Conservation (phyloP, 2,329 filamentous ascomycete species). For the Ceratocystis variospora region DNA sequence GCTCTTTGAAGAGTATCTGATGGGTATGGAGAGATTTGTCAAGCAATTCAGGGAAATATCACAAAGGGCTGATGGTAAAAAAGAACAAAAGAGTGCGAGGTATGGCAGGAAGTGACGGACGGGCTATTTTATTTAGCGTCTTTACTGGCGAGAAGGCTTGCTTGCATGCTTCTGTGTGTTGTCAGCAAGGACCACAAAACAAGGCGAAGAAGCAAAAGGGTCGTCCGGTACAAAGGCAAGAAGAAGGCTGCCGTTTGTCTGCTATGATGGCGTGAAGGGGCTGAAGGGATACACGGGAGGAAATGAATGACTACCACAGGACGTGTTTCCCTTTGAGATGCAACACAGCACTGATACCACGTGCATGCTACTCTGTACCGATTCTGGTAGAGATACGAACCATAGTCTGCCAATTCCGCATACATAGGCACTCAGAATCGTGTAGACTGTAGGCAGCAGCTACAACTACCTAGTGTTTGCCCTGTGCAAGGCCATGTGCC, state of each 20-base stretch:
- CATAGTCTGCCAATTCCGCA: neutral
- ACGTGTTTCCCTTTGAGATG: neutral
- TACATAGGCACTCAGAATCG: too few species aligned
- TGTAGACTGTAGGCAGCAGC: neutral
- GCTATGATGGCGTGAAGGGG: neutral
- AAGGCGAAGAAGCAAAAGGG: neutral
- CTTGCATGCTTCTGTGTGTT: neutral
- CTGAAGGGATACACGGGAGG: neutral
- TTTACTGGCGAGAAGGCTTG: neutral
- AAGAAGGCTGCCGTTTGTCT: neutral
- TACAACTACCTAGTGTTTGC: neutral
- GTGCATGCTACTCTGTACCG: neutral
- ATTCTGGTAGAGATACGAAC: neutral
- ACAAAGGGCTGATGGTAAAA: neutral
- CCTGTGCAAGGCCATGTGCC: neutral
- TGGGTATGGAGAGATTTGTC: neutral
- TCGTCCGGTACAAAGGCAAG: neutral
- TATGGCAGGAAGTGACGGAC: neutral
- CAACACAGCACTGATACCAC: neutral
- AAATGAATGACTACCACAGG: neutral
- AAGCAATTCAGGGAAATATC: neutral
- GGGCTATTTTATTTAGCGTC: neutral
- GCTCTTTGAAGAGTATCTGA: neutral
- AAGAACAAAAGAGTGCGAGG: neutral
- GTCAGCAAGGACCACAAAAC: neutral